These are phyloP conservation scores for Melanogaster broomeanus DNA, from an alignment of 768 basidiomycete genomes.

Conservation along the genomic window DNA sequence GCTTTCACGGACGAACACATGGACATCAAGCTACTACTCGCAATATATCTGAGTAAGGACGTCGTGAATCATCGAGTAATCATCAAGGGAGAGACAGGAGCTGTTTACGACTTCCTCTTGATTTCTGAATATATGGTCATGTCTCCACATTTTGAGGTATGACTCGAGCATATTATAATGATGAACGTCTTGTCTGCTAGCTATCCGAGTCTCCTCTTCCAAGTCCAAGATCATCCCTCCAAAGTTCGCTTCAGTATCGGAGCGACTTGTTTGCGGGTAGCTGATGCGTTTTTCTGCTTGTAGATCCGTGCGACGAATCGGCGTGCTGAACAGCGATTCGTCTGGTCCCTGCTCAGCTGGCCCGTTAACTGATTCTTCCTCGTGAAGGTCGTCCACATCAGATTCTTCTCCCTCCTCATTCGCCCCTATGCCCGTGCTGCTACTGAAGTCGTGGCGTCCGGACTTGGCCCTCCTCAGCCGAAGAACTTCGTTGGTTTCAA, in stretches of 20 bases:
- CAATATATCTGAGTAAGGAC: no score
- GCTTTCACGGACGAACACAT: no score
- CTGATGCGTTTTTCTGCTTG: slow-evolving; percentile 63
- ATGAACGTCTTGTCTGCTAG: no score
- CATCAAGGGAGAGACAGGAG: no score
- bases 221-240: slow-evolving; percentile 46
- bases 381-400: slow-evolving; percentile 7
- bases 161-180: no score
- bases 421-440: background rate
- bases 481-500: slow-evolving; percentile 59
- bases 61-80: no score
- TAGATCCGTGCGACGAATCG: slow-evolving; percentile 49
- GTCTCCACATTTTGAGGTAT: no score
- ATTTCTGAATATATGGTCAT: no score
- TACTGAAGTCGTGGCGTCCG: slow-evolving; percentile 18
- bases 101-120: no score
- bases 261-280: slow-evolving; percentile 66
- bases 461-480: slow-evolving; percentile 44
- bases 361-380: slow-evolving; percentile 24
- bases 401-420: slow-evolving; percentile 21
- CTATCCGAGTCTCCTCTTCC: no score
- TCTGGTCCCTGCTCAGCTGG: slow-evolving; percentile 1
- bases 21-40: no score
- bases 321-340: slow-evolving; percentile 25
- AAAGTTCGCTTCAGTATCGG: slow-evolving; percentile 65